phyloP scores from a whole-genome alignment of 208 protist genomes.

The Leishmania major region DNA sequence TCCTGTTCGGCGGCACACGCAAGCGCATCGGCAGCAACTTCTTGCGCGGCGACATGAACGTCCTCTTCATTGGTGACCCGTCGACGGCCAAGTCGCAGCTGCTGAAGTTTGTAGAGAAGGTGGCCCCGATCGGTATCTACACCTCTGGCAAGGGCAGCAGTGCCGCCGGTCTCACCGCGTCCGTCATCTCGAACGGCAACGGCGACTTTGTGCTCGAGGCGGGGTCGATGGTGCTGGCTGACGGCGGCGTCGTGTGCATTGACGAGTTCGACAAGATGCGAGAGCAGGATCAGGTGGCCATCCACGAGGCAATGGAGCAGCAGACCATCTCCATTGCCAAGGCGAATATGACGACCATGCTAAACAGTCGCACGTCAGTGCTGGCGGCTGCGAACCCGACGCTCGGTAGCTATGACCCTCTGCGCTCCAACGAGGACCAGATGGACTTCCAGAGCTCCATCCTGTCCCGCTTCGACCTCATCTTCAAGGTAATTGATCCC shows the following conservation, averaged over 20 bases:
- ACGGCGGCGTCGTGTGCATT: conserved; percentile 99
- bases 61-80: conserved; percentile 99
- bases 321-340: conserved; percentile 99
- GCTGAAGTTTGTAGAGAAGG: conserved; percentile 98
- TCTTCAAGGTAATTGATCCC: conserved; percentile 99
- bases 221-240: conserved; percentile 99
- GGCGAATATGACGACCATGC: conserved; percentile 99
- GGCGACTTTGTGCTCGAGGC: conserved; percentile 99
- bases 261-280: conserved; percentile 99
- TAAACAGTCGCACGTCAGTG: conserved; percentile 99
- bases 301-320: conserved; percentile 99
- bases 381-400: conserved; percentile 99
- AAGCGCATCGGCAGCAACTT: conserved; percentile 98
- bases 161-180: conserved; percentile 98
- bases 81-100: conserved; percentile 99
- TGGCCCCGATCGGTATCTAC: conserved; percentile 98
- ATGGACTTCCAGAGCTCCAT: conserved; percentile 99
- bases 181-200: conserved; percentile 89
- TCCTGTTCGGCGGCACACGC: conserved; percentile 98
- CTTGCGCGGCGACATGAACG: conserved; percentile 99
- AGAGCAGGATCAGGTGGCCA: conserved; percentile 97
- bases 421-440: conserved; percentile 89
- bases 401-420: conserved; percentile 94
- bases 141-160: conserved; percentile 99
- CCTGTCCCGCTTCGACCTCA: conserved; percentile 99